These are phyloP conservation scores for Circinella minor DNA, from an alignment of 371 early-diverging fungal species.

Conservation along the genomic window DNA sequence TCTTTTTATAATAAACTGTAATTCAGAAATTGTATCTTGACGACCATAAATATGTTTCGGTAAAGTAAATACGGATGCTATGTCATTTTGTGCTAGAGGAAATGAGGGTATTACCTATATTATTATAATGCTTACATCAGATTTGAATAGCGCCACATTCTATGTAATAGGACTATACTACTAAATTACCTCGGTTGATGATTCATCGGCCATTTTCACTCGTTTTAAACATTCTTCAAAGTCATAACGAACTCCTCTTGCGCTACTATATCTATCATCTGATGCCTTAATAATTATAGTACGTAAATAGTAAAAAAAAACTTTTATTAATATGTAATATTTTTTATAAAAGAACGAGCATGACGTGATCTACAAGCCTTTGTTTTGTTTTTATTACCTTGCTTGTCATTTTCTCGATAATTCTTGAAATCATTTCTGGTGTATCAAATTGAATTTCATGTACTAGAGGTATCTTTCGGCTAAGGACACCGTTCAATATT, in stretches of 20 bases:
- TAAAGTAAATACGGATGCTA: constrained; percentile 50
- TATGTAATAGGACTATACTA: too few relatives aligned
- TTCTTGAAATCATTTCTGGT: constrained; percentile 50
- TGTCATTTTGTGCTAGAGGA: constrained; percentile 45
- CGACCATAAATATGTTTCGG: constrained; percentile 49
- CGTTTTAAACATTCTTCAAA: constrained; percentile 48
- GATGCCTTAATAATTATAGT: constrained; percentile 45
- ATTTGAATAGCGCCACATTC: neutral
- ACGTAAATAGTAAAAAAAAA: neutral
- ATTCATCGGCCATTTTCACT: constrained; percentile 30
- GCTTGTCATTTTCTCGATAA: constrained; percentile 63
- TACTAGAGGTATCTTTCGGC: constrained; percentile 51
- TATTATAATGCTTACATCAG: neutral
- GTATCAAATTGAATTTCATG: constrained; percentile 54
- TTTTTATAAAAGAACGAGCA: neutral
- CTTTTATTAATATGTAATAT: neutral
- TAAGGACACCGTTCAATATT: constrained; percentile 56
- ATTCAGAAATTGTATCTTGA: constrained; percentile 34
- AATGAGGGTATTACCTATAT: constrained; percentile 28
- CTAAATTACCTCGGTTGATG: neutral
- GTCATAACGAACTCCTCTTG: constrained; percentile 58
- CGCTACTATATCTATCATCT: constrained; percentile 59
- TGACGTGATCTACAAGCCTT: too few relatives aligned
- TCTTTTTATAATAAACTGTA: constrained; percentile 39
- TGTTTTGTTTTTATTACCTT: constrained; percentile 37